phyloP scores from a whole-genome alignment of 192 early-diverging fungal genomes.

The Chytriomyces sp. region DNA sequence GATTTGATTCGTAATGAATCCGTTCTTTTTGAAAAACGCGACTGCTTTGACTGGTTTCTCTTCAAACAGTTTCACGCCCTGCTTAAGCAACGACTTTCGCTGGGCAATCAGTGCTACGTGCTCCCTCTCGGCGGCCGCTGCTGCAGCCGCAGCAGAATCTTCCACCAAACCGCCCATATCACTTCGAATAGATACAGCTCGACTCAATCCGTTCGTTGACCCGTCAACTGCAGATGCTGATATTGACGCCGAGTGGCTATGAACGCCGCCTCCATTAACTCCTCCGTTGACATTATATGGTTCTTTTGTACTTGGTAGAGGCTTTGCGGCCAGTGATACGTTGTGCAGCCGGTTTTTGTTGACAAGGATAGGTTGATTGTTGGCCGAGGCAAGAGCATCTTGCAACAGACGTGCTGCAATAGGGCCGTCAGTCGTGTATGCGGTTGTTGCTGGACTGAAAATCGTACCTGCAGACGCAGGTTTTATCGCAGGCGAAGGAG shows the following conservation, averaged over 20 bases:
- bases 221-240: neutral
- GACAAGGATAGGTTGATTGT: slow-evolving; percentile 37
- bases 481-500: neutral
- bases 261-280: neutral
- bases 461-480: neutral
- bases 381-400: slow-evolving; percentile 34
- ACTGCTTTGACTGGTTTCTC: slow-evolving; percentile 60
- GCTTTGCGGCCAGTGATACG: slow-evolving; percentile 39
- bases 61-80: slow-evolving; percentile 58
- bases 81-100: slow-evolving; percentile 52
- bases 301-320: neutral
- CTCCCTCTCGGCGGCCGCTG: slow-evolving; percentile 25
- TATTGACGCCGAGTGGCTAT: neutral
- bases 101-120: slow-evolving; percentile 54
- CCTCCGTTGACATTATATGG: neutral
- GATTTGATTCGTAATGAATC: slow-evolving; percentile 41
- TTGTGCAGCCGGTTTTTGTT: slow-evolving; percentile 53
- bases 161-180: neutral
- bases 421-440: slow-evolving; percentile 21
- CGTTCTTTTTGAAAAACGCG: slow-evolving; percentile 51
- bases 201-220: neutral
- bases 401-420: slow-evolving; percentile 15
- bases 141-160: slow-evolving; percentile 15
- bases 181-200: neutral
- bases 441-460: neutral